Percentiles rank a stretch among this genome's conserved stretches.
phyloP scores from a whole-genome alignment of 208 protist species.

The Wallacemonas sp. region DNA sequence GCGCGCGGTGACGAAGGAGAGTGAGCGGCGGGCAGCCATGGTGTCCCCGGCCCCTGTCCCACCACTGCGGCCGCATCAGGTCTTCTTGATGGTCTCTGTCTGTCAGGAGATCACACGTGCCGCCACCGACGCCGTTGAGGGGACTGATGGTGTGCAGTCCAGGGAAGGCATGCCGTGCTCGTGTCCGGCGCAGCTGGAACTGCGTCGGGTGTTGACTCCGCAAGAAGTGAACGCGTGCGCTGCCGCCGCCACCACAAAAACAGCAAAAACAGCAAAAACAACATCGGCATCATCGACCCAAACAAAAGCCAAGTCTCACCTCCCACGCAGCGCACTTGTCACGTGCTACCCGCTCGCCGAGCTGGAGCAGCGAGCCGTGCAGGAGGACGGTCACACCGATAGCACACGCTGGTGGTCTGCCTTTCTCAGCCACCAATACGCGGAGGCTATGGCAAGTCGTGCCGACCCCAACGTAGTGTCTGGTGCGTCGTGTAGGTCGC shows the following conservation, averaged over 20 bases:
- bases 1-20: conserved; percentile 24
- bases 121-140: neutral
- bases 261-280: too few relatives aligned
- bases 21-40: neutral
- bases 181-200: conserved; percentile 20
- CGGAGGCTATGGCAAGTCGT: conserved; percentile 5
- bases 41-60: neutral
- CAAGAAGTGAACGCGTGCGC: neutral
- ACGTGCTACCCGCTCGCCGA: neutral
- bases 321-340: neutral
- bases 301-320: neutral
- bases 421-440: conserved; percentile 15
- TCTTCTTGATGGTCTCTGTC: conserved; percentile 41
- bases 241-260: too few relatives aligned
- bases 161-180: neutral
- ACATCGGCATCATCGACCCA: neutral
- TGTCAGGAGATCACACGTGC: conserved; percentile 17
- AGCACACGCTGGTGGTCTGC: conserved; percentile 11
- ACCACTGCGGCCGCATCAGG: conserved; percentile 18
- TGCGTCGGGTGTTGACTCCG: conserved; percentile 19
- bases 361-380: neutral
- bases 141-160: neutral
- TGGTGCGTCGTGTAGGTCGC: too few relatives aligned
- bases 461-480: neutral
- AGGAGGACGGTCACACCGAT: neutral